Conservation (phyloP, 192 early-diverging fungal genomes). For the Coemansia sp. region DNA sequence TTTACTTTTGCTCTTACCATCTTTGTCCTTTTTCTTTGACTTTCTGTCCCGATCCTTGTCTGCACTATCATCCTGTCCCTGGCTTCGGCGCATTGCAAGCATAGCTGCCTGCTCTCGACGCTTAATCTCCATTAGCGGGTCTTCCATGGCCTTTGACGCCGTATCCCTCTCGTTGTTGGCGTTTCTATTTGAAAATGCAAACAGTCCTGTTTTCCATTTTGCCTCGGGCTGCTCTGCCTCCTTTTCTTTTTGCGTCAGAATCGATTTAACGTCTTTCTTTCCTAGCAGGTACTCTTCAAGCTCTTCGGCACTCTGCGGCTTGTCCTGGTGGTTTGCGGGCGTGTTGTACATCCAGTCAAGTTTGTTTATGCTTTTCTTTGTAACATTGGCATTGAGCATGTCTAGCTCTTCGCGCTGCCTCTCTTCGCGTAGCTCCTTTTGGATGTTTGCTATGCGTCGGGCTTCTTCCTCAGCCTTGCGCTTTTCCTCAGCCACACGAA, state of each 20-base stretch:
- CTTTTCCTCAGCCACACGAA: slow-evolving; percentile 60
- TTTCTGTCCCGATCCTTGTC: slow-evolving; percentile 41
- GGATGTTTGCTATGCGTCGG: slow-evolving; percentile 81
- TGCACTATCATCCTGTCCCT: slow-evolving; percentile 60
- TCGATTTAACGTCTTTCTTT: slow-evolving; percentile 73
- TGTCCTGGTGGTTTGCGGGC: slow-evolving; percentile 27
- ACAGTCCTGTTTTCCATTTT: slow-evolving; percentile 42
- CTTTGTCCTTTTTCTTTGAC: slow-evolving; percentile 11
- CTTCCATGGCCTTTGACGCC: slow-evolving; percentile 83
- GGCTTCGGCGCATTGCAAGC: slow-evolving; percentile 72
- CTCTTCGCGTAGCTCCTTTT: slow-evolving; percentile 91
- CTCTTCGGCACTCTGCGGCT: slow-evolving; percentile 63
- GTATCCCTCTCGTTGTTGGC: slow-evolving; percentile 82
- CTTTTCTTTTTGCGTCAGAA: slow-evolving; percentile 50
- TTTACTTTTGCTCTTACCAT: slow-evolving; percentile 38
- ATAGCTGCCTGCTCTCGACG: slow-evolving; percentile 78
- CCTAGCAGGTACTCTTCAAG: slow-evolving; percentile 91
- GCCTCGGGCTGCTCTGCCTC: slow-evolving; percentile 8
- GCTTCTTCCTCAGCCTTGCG: slow-evolving; percentile 81
- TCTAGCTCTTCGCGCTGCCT: slow-evolving; percentile 82
- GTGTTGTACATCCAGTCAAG: slow-evolving; percentile 97
- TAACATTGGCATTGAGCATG: slow-evolving; percentile 67
- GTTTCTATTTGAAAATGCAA: slow-evolving; percentile 57
- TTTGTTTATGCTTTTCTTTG: slow-evolving; percentile 66
- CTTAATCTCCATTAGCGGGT: slow-evolving; percentile 89